These are phyloP conservation scores for Thozetella sp. DNA, from an alignment of 495 filamentous ascomycete species.

Conservation along the genomic window DNA sequence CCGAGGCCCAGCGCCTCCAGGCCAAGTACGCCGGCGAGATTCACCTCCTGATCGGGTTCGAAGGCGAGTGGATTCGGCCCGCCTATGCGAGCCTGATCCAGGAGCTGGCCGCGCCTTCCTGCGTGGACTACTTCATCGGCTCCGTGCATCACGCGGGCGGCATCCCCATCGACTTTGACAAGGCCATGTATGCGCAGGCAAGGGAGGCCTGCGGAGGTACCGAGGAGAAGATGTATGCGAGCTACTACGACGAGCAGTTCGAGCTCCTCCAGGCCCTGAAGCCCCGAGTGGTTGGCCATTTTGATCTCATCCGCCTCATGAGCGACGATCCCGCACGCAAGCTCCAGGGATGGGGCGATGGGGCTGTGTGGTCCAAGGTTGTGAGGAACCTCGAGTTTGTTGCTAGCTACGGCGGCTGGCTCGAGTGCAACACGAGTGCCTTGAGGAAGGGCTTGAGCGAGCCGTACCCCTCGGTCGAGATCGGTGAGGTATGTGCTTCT, in stretches of 20 bases:
- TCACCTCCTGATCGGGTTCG: conserved; percentile 84
- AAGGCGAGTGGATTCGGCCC: conserved; percentile 86
- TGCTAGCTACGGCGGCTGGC: conserved; percentile 71
- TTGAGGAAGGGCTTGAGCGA: conserved; percentile 88
- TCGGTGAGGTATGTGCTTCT: conserved; percentile 67
- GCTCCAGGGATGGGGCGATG: conserved; percentile 45
- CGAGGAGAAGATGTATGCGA: conserved; percentile 73
- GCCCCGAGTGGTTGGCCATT: conserved; percentile 88
- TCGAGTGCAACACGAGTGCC: conserved; percentile 87
- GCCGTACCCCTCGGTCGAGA: conserved; percentile 80
- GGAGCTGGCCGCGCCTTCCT: conserved; percentile 56
- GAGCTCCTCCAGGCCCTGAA: conserved; percentile 74
- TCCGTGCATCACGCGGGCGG: conserved; percentile 86
- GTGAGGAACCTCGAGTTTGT: conserved; percentile 74
- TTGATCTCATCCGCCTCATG: conserved; percentile 86
- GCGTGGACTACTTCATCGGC: conserved; percentile 86
- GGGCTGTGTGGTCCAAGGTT: conserved; percentile 71
- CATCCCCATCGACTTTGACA: conserved; percentile 88
- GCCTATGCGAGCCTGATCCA: conserved; percentile 60
- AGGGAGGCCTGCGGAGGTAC: conserved; percentile 25
- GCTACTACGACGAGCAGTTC: conserved; percentile 85
- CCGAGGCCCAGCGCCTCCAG: conserved; percentile 73
- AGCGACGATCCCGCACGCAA: conserved; percentile 65
- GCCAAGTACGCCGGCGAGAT: conserved; percentile 70
- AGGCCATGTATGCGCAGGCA: conserved; percentile 52